Evolutionary conservation across 1,284 basidiomycete genomes (phyloP).

Genomic region (Termitomyces sp.): DNA sequence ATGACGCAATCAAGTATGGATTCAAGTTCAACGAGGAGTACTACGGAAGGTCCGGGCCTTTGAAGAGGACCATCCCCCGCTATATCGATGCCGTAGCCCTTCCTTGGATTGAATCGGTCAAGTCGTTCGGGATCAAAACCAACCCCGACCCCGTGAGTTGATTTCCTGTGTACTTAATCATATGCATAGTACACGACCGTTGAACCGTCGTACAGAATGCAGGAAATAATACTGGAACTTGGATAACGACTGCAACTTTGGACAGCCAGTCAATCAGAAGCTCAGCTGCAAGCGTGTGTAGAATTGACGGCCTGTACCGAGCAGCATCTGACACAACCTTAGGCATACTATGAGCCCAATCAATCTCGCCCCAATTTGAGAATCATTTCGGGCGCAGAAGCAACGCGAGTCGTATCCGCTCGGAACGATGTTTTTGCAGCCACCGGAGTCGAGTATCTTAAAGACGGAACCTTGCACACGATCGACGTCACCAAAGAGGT

Average conservation of each 20-base stretch:
- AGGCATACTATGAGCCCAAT: constrained; percentile 14
- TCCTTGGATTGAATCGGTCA: constrained; percentile 3
- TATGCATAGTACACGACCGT: too few relatives aligned
- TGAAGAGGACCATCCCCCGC: background rate
- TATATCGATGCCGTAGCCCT: background rate
- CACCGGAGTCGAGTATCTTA: constrained; percentile 16
- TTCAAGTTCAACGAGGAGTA: background rate
- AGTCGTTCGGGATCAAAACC: constrained; percentile 1
- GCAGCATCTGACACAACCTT: background rate
- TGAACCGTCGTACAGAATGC: background rate
- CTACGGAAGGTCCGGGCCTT: constrained; percentile 9
- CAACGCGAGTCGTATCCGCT: background rate
- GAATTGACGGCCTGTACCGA: background rate
- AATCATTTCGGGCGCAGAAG: constrained; percentile 7
- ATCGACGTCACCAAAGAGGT: constrained; percentile 31
- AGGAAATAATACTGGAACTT: constrained; percentile 7
- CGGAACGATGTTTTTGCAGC: background rate
- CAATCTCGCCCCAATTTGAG: constrained; percentile 5
- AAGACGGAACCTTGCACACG: constrained; percentile 15
- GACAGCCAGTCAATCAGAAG: constrained; percentile 1
- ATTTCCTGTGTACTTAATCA: background rate
- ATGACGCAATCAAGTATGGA: background rate
- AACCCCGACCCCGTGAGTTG: constrained; percentile 7
- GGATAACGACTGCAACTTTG: background rate
- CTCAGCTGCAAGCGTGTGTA: constrained; percentile 2